Conservation (phyloP, 176 grass and related monocot species). For the Elaeis guineensis region DNA sequence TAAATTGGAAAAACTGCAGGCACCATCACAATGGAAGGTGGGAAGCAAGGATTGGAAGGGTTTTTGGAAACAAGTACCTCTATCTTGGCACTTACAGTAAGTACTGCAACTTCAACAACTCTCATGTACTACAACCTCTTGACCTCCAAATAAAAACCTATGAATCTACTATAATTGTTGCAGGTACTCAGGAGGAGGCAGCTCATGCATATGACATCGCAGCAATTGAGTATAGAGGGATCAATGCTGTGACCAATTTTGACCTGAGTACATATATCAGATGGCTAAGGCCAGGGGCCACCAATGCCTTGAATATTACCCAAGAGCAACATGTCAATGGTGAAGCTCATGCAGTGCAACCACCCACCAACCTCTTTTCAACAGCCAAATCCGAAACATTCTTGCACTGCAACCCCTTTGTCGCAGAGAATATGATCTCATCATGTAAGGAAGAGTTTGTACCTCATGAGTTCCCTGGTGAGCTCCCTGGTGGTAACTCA, state of each 20-base stretch:
- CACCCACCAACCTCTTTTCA: constrained; percentile 7
- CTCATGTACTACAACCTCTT: neutral
- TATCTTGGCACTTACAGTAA: constrained; percentile 67
- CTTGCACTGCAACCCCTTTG: constrained; percentile 14
- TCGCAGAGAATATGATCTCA: constrained; percentile 13
- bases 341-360: constrained; percentile 13
- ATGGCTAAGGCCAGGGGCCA: constrained; percentile 40
- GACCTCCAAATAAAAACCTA: too few species aligned
- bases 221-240: constrained; percentile 65
- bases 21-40: constrained; percentile 69
- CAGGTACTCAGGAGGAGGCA: constrained; percentile 66
- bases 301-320: neutral
- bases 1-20: constrained; percentile 19
- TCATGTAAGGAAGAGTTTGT: constrained; percentile 13
- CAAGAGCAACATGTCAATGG: constrained; percentile 1
- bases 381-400: constrained; percentile 7
- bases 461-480: neutral
- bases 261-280: constrained; percentile 70
- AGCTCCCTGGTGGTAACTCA: constrained; percentile 1
- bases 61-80: constrained; percentile 76
- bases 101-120: neutral
- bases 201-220: constrained; percentile 72
- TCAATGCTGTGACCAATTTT: constrained; percentile 76
- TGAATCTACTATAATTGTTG: neutral
- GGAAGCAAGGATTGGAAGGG: constrained; percentile 57